Evolutionary conservation across 2,329 filamentous ascomycete species (phyloP), one percentile per base, ranked within the genome.

Genomic region (Pezicula radicicola): DNA sequence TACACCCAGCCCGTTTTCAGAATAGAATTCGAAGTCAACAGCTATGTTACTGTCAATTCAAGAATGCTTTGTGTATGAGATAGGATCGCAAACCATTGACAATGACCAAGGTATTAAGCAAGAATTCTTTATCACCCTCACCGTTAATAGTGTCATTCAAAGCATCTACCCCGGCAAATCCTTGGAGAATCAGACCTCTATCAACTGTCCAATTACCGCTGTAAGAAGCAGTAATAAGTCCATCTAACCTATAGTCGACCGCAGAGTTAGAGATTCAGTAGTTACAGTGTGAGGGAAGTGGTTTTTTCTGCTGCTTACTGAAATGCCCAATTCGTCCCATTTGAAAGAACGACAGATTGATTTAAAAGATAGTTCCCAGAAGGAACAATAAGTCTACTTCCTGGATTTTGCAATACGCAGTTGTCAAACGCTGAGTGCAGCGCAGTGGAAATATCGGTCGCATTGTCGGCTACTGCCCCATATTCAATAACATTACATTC

Each of bases 21-120:
- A 70, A 49, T 65, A 70, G 21, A 70, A 66, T 49, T 70, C 67
- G 39, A 70, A 63, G 50, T 70, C 67, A 13, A 63, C 60, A 35
- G 64, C 64, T 66, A 43, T 41, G 10, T 18, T 41, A n/a, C 40
- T 18, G 19, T 21, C 15, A 21, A 6, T 25, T 15, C 4, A 33
- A 49, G 4, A 49, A 30, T 39, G 2, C 12, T 18, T n/a, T 28
- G 6, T 4, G 39, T 21, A 13, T 13, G 28, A 16, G 30, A 27
- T 13, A 21, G 19, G 6, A 12, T 8, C 15, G 49, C 21, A 45
- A 42, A 67, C 64, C 61, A 54, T 66, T 67, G 12, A 67, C 59
- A 48, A 68, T 66, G 2, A 68, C 63, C 13, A 68, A 52, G 15
- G 60, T 61, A 50, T 67, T 59, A 51, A 62, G 42, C 44, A 67